A percentile compares a stretch with the other conserved stretches of the same genome.
phyloP scores from a whole-genome alignment of 805 yeast genomes.

The Cyberlindnera sargentensis region DNA sequence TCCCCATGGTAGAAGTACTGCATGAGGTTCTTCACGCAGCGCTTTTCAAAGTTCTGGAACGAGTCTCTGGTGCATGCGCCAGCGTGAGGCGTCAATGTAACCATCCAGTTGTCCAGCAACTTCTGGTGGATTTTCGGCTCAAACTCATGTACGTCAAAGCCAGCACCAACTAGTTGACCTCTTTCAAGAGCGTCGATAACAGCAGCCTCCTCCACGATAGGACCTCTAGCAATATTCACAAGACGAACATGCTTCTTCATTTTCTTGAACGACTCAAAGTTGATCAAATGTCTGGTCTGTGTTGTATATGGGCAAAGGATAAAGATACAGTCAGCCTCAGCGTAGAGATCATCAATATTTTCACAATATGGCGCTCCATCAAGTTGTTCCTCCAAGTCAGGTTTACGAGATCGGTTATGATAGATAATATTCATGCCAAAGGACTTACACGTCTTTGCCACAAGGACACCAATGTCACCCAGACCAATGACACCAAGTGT shows the following conservation, averaged over 20 bases:
- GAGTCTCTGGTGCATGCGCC: slow-evolving; percentile 32
- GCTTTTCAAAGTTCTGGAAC: slow-evolving; percentile 31
- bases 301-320: slow-evolving; percentile 33
- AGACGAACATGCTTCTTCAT: slow-evolving; percentile 26
- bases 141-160: slow-evolving; percentile 37
- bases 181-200: slow-evolving; percentile 33
- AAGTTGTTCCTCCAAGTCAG: slow-evolving; percentile 28
- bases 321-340: slow-evolving; percentile 26
- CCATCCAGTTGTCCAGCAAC: slow-evolving; percentile 27
- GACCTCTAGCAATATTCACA: slow-evolving; percentile 34
- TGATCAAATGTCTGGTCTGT: slow-evolving; percentile 33
- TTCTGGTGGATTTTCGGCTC: slow-evolving; percentile 32
- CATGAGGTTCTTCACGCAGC: slow-evolving; percentile 31
- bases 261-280: slow-evolving; percentile 22
- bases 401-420: slow-evolving; percentile 31
- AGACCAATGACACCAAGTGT: slow-evolving; percentile 41
- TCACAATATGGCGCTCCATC: slow-evolving; percentile 26
- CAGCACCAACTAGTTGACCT: slow-evolving; percentile 36
- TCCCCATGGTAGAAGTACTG: slow-evolving; percentile 30
- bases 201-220: slow-evolving; percentile 33
- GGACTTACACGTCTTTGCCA: slow-evolving; percentile 35
- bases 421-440: slow-evolving; percentile 39
- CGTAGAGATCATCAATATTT: slow-evolving; percentile 22
- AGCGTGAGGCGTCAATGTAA: slow-evolving; percentile 32
- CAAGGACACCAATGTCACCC: slow-evolving; percentile 40